Conservation (phyloP, 441 rosid species). For the Raphanus hybrid region DNA sequence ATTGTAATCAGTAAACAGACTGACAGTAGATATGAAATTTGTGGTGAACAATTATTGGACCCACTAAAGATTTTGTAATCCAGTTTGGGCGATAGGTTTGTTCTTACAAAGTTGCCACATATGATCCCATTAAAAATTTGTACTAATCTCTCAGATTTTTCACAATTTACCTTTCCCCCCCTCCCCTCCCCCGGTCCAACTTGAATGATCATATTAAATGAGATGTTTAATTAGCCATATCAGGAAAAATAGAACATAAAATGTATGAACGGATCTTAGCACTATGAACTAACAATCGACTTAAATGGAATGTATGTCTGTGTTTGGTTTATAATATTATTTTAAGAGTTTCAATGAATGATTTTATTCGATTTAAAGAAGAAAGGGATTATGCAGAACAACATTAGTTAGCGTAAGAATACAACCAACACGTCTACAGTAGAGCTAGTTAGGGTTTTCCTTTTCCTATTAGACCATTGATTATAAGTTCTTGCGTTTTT, state of each 20-base stretch:
- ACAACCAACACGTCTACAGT: not conserved
- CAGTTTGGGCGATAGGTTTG: slow-evolving; percentile 17
- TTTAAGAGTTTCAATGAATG: not conserved
- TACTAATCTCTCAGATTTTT: not conserved
- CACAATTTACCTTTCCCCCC: not conserved
- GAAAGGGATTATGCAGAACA: not conserved
- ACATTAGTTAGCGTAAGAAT: not conserved
- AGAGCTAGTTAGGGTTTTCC: not conserved
- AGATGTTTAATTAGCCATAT: not conserved
- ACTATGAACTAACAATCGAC: not conserved
- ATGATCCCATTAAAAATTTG: slow-evolving; percentile 16
- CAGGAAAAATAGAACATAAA: not conserved
- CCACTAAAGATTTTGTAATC: slow-evolving; percentile 35
- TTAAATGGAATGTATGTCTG: not conserved
- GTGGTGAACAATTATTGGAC: slow-evolving; percentile 30
- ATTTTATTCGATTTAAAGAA: not conserved
- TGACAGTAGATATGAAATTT: slow-evolving; percentile 2
- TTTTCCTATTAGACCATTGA: not conserved
- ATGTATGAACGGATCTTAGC: not conserved
- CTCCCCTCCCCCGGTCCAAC: not conserved
- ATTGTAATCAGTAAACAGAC: slow-evolving; percentile 17
- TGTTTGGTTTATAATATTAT: not conserved
- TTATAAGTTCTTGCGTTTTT: not conserved
- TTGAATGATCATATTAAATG: not conserved
- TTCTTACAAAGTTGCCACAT: slow-evolving; percentile 1